phyloP scores from a whole-genome alignment of 768 basidiomycete genomes.

The Dioszegia aurantiaca region DNA sequence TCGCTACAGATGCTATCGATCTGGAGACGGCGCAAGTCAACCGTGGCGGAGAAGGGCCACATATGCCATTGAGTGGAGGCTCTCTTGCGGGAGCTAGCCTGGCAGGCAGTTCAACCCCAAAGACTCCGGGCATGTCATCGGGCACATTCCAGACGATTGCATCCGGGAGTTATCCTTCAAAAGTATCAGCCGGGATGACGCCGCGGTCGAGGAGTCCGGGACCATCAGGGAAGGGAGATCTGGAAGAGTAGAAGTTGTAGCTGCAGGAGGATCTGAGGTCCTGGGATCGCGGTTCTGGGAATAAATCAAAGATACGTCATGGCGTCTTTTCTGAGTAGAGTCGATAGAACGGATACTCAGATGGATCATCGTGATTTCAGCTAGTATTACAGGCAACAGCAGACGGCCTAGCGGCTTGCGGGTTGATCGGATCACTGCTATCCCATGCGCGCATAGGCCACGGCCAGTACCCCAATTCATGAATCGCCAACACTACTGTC shows the following conservation, averaged over 20 bases:
- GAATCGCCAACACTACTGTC: too few species aligned
- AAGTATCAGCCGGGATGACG: neutral
- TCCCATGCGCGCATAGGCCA: too few species aligned
- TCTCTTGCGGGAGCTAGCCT: neutral
- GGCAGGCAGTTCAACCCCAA: neutral
- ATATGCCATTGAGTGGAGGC: conserved; percentile 2
- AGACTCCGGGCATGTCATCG: neutral
- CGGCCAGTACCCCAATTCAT: too few species aligned
- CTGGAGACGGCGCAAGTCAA: conserved; percentile 26
- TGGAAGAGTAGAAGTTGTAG: conserved; percentile 4
- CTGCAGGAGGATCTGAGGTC: neutral
- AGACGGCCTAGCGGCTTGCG: too few species aligned
- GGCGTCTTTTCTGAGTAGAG: too few species aligned
- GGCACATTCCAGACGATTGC: conserved; percentile 1
- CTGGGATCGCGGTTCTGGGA: too few species aligned
- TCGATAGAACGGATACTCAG: too few species aligned
- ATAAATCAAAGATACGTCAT: too few species aligned
- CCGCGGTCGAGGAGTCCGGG: conserved; percentile 3
- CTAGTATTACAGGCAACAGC: too few species aligned
- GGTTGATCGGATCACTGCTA: too few species aligned
- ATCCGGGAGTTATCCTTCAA: neutral
- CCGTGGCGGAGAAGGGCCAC: conserved; percentile 7
- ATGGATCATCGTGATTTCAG: too few species aligned
- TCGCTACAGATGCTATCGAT: conserved; percentile 33
- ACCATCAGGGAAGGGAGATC: neutral